Base-by-base conservation (phyloP, 2,329 filamentous ascomycete genomes). In the Geosmithia flava region DNA sequence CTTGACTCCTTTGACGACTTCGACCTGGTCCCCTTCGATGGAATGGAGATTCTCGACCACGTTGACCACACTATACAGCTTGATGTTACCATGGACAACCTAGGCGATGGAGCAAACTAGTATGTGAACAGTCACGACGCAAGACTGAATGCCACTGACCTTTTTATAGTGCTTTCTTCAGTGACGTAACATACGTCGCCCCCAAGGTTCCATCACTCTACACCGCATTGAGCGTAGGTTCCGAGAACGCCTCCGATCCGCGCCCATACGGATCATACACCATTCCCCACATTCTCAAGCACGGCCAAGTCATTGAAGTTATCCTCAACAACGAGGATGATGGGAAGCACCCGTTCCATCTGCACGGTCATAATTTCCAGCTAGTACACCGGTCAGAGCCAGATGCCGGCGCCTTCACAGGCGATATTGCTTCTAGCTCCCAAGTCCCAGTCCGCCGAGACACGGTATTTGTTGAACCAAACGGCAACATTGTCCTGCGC, bases 181-280 rank as follows among this genome's bases (percentile, higher is more conserved):
- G 91, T 69, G 81, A 86, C 62, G 78, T 87, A 53, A 87, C 85
- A 29, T 95, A 90, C 61, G 75, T 76, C 3, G 49, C 66, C 0
- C 87, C 85, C 45, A 86, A 87, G 60, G 87, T 94, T 0, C 89
- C 88, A 0, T 81, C 83, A 0, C 71, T 95, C 0, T 94, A 89
- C 69, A 87, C 84, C 0, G 86, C 75, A 1, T 70, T 94, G 3
- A 80, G 78, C 0, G 65, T 79, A 1, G 79, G 78, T 16, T 66
- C 85, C 46, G 66, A 72, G 17, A 42, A 68, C 27, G 76, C 79
- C 15, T 70, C 69, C 2, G 71, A 87, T 51, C 68, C 80, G 0
- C 53, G 60, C 2, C 66, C 88, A 4, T 89, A 89, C 58, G 84
- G 85, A 29, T 68, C 71, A 17, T 78, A 77, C 60, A 80, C 82